Conservation (phyloP, 495 filamentous ascomycete genomes). For the Daldinia grandis region DNA sequence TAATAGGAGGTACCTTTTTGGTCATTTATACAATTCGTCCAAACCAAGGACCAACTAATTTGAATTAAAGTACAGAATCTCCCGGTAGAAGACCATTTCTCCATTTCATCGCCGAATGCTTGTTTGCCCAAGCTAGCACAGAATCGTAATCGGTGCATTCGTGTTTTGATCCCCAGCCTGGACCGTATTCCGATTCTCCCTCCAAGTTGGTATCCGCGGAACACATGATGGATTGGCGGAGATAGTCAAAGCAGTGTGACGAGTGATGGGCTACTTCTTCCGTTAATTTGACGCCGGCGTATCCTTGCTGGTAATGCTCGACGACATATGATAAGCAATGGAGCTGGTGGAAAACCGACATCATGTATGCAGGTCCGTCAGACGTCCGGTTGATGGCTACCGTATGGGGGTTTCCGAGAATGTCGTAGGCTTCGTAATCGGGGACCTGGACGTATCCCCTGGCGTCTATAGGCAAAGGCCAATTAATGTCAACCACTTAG, state of each 20-base stretch:
- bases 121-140: conserved; percentile 52
- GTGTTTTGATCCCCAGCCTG: conserved; percentile 55
- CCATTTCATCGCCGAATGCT: conserved; percentile 45
- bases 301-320: conserved; percentile 52
- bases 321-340: conserved; percentile 60
- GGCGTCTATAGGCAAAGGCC: conserved; percentile 39
- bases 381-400: conserved; percentile 44
- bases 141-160: conserved; percentile 53
- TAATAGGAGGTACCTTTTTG: neutral
- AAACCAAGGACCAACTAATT: neutral
- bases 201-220: conserved; percentile 57
- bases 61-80: conserved; percentile 39
- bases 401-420: conserved; percentile 50
- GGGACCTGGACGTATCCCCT: conserved; percentile 54
- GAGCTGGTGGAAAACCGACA: conserved; percentile 62
- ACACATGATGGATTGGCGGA: conserved; percentile 59
- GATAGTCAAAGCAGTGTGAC: conserved; percentile 60
- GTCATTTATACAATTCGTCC: neutral
- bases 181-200: conserved; percentile 53
- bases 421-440: conserved; percentile 44
- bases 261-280: conserved; percentile 56
- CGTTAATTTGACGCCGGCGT: conserved; percentile 48
- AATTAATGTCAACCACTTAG: neutral
- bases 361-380: conserved; percentile 57
- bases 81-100: conserved; percentile 44